phyloP scores from a whole-genome alignment of 2,329 filamentous ascomycete species.

The Didymella segeticola region DNA sequence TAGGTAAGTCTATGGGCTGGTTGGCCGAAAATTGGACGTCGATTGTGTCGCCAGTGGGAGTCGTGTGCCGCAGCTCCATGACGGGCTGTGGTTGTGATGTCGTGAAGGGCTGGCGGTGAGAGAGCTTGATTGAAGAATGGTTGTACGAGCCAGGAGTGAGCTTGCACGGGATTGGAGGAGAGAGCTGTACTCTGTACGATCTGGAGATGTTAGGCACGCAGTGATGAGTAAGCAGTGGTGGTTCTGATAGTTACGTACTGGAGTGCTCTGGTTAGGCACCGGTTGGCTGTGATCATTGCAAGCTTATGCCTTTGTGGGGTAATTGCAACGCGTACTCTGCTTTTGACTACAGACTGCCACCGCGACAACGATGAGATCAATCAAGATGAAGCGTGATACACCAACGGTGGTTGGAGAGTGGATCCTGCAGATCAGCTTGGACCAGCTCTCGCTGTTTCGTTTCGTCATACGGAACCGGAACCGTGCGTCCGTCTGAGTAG shows the following conservation, averaged over 20 bases:
- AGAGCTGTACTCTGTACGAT: conserved; percentile 20
- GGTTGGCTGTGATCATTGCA: conserved; percentile 14
- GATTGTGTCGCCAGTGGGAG: background rate
- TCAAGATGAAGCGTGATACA: conserved; percentile 4
- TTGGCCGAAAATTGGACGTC: conserved; percentile 37
- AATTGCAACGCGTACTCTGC: background rate
- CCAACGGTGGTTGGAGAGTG: background rate
- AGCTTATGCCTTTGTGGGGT: background rate
- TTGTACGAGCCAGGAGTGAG: conserved; percentile 6
- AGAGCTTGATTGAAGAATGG: conserved; percentile 5
- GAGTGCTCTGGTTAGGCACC: conserved; percentile 25
- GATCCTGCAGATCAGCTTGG: conserved; percentile 13
- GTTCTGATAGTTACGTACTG: conserved; percentile 34
- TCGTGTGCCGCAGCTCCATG: background rate
- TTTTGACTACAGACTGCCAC: background rate
- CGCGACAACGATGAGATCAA: background rate
- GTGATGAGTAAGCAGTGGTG: conserved; percentile 26
- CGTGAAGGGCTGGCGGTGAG: background rate
- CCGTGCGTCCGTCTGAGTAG: conserved; percentile 10
- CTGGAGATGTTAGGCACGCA: conserved; percentile 27
- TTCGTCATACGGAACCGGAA: conserved; percentile 14
- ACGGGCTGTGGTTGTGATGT: background rate
- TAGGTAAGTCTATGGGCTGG: conserved; percentile 37
- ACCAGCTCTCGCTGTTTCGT: conserved; percentile 4
- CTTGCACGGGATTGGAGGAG: conserved; percentile 4